Base-by-base conservation (phyloP, 2,329 filamentous ascomycete genomes). In the Xylaria arbuscula region DNA sequence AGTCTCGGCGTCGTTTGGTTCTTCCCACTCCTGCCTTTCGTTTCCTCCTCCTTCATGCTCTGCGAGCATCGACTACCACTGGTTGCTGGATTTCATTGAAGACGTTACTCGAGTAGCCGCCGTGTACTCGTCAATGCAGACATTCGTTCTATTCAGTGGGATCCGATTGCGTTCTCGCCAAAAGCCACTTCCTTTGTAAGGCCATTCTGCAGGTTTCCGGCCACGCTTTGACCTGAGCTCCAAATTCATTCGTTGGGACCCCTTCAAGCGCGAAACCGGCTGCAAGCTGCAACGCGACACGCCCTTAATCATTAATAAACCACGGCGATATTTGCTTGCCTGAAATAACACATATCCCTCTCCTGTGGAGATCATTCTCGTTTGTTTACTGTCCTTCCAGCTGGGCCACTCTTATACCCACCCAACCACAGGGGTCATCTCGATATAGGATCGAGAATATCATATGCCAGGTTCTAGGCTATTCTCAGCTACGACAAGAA, bases 191-290 rank as follows among this genome's bases (percentile, higher is more conserved):
- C 36, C n/a, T 51, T 66, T 60, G 28, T 42, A 55, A 53, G 13
- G 36, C 34, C 19, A 67, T 58, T 50, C 70, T 74, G 70, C 70
- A 70, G 63, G 65, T 64, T 69, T 67, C 69, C 70, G 61, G 54
- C 45, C 64, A 55, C 57, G 34, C 45, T 40, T 51, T 40, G 62
- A 38, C 62, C 40, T 9, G 11, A 47, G 50, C 48, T 53, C 60
- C 19, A 69, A 45, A 71, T 76, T 67, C 62, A 74, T 76, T 77
- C 70, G 75, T 64, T 67, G 56, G 71, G 71, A 69, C 45, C 32
- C 24, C 47, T 42, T 54, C 59, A 55, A 42, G 45, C 58, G 22
- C 65, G 67, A 75, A 76, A 76, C 73, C 57, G 55, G 22, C 51
- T 50, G 48, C 66, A 28, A 56, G 24, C 54, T 50, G 60, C 13